Conservation (phyloP, 2,329 filamentous ascomycete species). For the Trichoderma koningiopsis region DNA sequence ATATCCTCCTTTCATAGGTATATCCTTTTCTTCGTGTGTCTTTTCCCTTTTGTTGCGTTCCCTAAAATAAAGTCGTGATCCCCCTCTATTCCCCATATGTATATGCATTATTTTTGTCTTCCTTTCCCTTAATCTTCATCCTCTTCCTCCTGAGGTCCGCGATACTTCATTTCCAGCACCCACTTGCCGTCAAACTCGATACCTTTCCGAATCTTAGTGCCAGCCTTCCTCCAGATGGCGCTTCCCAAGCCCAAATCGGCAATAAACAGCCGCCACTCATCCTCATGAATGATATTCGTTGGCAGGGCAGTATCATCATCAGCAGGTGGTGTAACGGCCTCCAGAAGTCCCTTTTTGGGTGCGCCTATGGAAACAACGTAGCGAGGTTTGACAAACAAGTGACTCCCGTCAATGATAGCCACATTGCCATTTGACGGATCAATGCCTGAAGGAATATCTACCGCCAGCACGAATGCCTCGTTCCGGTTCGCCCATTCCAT, state of each 20-base stretch:
- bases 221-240: conserved; percentile 81
- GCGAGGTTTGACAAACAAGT: conserved; percentile 77
- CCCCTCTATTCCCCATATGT: background rate
- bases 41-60: background rate
- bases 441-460: conserved; percentile 90
- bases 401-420: conserved; percentile 70
- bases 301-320: conserved; percentile 40
- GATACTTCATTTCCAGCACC: conserved; percentile 71
- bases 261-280: conserved; percentile 78
- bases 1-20: background rate
- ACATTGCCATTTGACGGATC: conserved; percentile 74
- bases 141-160: conserved; percentile 39
- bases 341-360: conserved; percentile 80
- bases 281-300: conserved; percentile 45
- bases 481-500: conserved; percentile 93
- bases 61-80: conserved; percentile 2
- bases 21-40: background rate
- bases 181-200: conserved; percentile 88
- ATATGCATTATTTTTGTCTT: background rate
- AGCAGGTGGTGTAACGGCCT: conserved; percentile 63
- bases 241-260: conserved; percentile 85
- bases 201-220: conserved; percentile 77
- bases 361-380: conserved; percentile 85
- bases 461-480: conserved; percentile 77
- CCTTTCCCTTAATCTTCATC: conserved; percentile 18